Evolutionary conservation across 208 protist genomes (phyloP), one percentile per base, ranked within the genome.

Genomic region (Wallacemonas sp.): DNA sequence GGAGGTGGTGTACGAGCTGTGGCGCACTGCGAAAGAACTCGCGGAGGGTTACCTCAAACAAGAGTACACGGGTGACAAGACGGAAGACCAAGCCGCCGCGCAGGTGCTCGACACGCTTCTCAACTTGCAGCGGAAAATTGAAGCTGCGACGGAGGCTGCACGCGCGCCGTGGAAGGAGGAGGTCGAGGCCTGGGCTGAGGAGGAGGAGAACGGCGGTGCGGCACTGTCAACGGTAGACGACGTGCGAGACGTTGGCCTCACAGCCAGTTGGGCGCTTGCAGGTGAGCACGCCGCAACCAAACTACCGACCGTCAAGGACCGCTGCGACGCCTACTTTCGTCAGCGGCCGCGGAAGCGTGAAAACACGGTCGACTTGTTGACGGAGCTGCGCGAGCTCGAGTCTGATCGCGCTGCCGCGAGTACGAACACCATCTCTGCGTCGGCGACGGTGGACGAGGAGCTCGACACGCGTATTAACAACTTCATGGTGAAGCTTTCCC

Each of bases 81-180:
- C 51, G 14, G 60, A 63, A 33, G 70, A 61, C 60, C 45, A 61
- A 12, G 56, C 62, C 15, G 64, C 70, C 44, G 68, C 68, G 39
- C 70, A 85, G 64, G 86, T 76, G 26, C 72, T 91, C 34, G 81
- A 86, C 36, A 75, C 85, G 0, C 77, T 91, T 27, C 34, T 88
- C 28, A 78, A 73, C 53, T 79, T 86, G 59, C 80, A 86, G 66
- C 67, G 65, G 31, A 61, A 80, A 28, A 63, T 90, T 33, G 68
- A 86, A 49, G 71, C 55, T 1, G 33, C 77, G 1, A 69, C 66
- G 2, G 45, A 71, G 17, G 68, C 44, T 6, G 77, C 68, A 58
- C 64, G 68, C 17, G 58, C 62, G 38, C 68, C 74, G 49, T 85
- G 80, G 80, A 69, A 76, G 30, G 62, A 42, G 31, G 59, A 66